These are phyloP conservation scores for Spathaspora arborariae DNA, from an alignment of 805 yeast genomes.

Conservation along the genomic window DNA sequence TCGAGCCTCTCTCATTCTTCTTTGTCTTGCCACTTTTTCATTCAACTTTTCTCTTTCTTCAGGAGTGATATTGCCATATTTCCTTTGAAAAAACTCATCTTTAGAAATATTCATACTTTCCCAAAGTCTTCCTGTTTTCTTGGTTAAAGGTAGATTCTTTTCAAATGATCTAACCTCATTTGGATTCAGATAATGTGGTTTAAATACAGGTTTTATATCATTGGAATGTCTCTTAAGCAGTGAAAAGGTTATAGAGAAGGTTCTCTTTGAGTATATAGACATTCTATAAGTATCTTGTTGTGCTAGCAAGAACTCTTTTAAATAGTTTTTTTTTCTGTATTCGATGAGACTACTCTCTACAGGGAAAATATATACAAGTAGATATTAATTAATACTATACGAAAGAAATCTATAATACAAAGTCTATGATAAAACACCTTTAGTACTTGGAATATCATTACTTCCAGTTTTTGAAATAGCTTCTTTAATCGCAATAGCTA, in stretches of 20 bases:
- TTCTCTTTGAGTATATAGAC: not conserved
- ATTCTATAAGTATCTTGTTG: not conserved
- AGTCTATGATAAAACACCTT: conserved; percentile 76
- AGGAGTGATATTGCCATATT: conserved; percentile 28
- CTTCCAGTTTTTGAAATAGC: conserved; percentile 81
- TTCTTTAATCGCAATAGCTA: conserved; percentile 88
- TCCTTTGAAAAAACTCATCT: conserved; percentile 36
- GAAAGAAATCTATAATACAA: not conserved
- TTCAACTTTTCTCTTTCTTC: conserved; percentile 23
- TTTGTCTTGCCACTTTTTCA: conserved; percentile 30
- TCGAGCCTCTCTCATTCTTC: conserved; percentile 22
- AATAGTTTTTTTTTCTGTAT: not conserved
- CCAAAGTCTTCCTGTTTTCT: conserved; percentile 22
- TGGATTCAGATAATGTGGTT: conserved; percentile 4
- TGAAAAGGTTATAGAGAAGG: not conserved
- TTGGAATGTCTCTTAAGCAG: not conserved
- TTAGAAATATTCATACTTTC: conserved; percentile 32
- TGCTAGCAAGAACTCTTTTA: not conserved
- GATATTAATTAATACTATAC: not conserved
- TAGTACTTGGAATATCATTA: conserved; percentile 91
- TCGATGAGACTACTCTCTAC: not conserved
- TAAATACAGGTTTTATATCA: conserved; percentile 6
- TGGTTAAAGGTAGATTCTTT: conserved; percentile 5
- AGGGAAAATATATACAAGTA: not conserved
- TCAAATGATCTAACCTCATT: conserved; percentile 5